Conservation (phyloP, 2,329 filamentous ascomycete genomes). For the Dothiorella sarmentorum region DNA sequence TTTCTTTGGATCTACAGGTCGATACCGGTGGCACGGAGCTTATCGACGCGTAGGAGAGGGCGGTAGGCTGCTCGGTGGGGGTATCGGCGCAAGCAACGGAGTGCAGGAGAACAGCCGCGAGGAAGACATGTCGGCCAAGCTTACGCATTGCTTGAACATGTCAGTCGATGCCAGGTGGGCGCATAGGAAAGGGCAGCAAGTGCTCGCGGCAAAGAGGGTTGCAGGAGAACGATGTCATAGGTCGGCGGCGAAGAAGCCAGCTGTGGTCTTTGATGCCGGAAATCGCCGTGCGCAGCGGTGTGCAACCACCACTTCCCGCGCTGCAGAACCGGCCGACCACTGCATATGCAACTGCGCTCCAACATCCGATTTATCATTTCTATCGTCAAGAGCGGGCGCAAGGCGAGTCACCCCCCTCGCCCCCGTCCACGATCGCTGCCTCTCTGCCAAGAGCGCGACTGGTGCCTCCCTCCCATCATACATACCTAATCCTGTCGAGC, state of each 20-base stretch:
- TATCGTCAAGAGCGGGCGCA: constrained; percentile 1
- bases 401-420: neutral
- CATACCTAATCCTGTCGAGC: constrained; percentile 1
- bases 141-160: constrained; percentile 21
- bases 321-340: neutral
- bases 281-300: constrained; percentile 12
- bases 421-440: constrained; percentile 2
- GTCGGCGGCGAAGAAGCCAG: constrained; percentile 12
- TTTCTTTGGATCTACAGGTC: constrained; percentile 56
- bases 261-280: constrained; percentile 1
- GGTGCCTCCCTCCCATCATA: neutral
- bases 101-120: constrained; percentile 24
- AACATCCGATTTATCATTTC: constrained; percentile 8
- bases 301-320: constrained; percentile 2
- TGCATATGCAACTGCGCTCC: constrained; percentile 1
- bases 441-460: constrained; percentile 7
- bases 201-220: constrained; percentile 5
- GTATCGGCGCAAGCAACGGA: constrained; percentile 21
- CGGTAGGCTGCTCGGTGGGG: constrained; percentile 17
- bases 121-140: constrained; percentile 20
- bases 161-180: constrained; percentile 11
- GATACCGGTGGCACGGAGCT: constrained; percentile 20
- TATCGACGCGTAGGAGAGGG: constrained; percentile 19
- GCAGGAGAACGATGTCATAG: constrained; percentile 11
- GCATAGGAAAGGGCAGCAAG: constrained; percentile 10